Percentiles rank a stretch among this genome's conserved stretches.
phyloP scores from a whole-genome alignment of 73 alveolate genomes.

The Paraurostyla sp. region DNA sequence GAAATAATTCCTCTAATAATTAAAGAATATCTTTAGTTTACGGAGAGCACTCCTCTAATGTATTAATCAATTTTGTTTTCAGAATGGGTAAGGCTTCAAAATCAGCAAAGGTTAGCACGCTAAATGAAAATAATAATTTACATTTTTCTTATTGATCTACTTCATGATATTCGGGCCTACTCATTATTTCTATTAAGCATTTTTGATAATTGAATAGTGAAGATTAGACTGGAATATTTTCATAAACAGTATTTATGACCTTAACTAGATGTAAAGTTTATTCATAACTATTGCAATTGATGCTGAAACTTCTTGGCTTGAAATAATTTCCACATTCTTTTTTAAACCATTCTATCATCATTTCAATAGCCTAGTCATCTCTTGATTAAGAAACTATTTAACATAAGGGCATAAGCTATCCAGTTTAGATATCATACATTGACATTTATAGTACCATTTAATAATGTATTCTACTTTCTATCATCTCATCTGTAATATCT shows the following conservation, averaged over 20 bases:
- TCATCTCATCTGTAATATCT: background rate
- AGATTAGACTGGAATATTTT: background rate
- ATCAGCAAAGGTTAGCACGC: background rate
- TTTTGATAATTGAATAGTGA: background rate
- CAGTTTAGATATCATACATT: background rate
- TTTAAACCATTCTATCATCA: background rate
- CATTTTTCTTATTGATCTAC: background rate
- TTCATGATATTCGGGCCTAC: background rate
- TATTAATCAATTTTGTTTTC: background rate
- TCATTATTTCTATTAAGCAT: background rate
- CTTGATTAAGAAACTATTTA: background rate
- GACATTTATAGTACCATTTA: background rate
- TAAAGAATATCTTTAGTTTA: background rate
- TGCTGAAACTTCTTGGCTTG: background rate
- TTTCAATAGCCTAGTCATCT: background rate
- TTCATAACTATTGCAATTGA: background rate
- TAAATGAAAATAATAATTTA: background rate
- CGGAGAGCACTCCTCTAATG: background rate
- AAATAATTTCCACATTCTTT: slow-evolving; percentile 10
- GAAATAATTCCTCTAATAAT: background rate
- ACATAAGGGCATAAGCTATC: background rate
- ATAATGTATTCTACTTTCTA: background rate
- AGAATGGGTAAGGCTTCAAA: background rate
- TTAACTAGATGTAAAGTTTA: background rate
- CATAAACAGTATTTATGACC: background rate